These are phyloP conservation scores for Cyclocybe cylindracea DNA, from an alignment of 768 basidiomycete genomes.

Conservation along the genomic window DNA sequence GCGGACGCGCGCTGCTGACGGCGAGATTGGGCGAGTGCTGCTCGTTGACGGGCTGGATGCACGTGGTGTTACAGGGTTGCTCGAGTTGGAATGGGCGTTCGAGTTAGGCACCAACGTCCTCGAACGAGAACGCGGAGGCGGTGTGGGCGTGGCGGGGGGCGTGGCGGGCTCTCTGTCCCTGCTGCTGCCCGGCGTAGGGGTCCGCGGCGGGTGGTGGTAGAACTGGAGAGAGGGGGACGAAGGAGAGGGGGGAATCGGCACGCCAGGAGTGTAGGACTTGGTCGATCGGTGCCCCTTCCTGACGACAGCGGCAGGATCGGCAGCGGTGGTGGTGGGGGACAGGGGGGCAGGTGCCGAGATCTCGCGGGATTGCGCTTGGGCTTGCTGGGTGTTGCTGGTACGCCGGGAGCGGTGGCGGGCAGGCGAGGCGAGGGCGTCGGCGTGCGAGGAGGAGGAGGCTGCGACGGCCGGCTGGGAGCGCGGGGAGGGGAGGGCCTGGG, in stretches of 20 bases:
- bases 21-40: slow-evolving; percentile 4
- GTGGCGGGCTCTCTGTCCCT: slow-evolving; percentile 1
- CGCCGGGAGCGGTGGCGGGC: slow-evolving; percentile 44
- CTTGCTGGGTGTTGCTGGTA: slow-evolving; percentile 32
- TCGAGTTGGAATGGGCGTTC: too few species aligned
- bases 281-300: slow-evolving; percentile 28
- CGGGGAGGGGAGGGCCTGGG: slow-evolving; percentile 55
- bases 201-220: background rate
- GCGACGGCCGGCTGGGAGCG: slow-evolving; percentile 49
- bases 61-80: slow-evolving; percentile 1
- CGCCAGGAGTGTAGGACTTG: slow-evolving; percentile 28
- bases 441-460: slow-evolving; percentile 47
- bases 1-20: slow-evolving; percentile 1
- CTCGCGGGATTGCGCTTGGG: slow-evolving; percentile 30
- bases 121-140: background rate
- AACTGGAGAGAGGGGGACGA: slow-evolving; percentile 18
- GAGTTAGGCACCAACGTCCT: too few species aligned
- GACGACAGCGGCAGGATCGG: slow-evolving; percentile 21
- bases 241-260: slow-evolving; percentile 22
- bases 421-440: slow-evolving; percentile 47
- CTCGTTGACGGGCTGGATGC: slow-evolving; percentile 2
- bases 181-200: background rate
- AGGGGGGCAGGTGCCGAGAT: slow-evolving; percentile 29
- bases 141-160: slow-evolving; percentile 3
- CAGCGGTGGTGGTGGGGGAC: slow-evolving; percentile 22